Conservation (phyloP, 345 rosid genomes). For the Eucalyptus marginata region DNA sequence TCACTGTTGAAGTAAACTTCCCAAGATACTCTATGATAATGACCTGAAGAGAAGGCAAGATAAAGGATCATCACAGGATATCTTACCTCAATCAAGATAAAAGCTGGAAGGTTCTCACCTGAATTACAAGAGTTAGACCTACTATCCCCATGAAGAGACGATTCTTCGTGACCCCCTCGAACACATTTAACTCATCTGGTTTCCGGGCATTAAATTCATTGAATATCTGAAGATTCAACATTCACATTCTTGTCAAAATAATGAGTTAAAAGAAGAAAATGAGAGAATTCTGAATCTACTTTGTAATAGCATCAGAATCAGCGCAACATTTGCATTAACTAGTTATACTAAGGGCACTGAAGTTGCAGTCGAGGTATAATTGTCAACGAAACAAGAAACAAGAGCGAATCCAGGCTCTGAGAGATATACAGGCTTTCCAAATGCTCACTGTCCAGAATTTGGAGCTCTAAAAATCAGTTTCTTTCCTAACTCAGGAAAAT, state of each 20-base stretch:
- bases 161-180: slow-evolving; percentile 61
- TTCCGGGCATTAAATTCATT: slow-evolving; percentile 95
- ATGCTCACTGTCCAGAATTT: neutral
- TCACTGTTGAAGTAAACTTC: slow-evolving; percentile 62
- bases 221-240: slow-evolving; percentile 40
- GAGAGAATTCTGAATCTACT: neutral
- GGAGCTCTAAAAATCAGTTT: neutral
- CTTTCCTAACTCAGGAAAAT: neutral
- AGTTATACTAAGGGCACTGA: neutral
- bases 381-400: neutral
- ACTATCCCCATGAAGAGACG: slow-evolving; percentile 75
- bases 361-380: neutral
- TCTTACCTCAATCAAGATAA: neutral
- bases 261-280: neutral
- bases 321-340: neutral
- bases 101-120: slow-evolving; percentile 28
- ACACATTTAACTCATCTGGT: slow-evolving; percentile 80
- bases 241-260: neutral
- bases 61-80: neutral
- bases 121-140: slow-evolving; percentile 56
- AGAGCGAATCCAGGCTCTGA: neutral
- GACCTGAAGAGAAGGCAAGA: slow-evolving; percentile 20
- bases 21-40: slow-evolving; percentile 79
- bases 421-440: neutral
- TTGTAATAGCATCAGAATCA: neutral